Base-by-base conservation (phyloP, 306 rosid species). In the Pyrus communis region DNA sequence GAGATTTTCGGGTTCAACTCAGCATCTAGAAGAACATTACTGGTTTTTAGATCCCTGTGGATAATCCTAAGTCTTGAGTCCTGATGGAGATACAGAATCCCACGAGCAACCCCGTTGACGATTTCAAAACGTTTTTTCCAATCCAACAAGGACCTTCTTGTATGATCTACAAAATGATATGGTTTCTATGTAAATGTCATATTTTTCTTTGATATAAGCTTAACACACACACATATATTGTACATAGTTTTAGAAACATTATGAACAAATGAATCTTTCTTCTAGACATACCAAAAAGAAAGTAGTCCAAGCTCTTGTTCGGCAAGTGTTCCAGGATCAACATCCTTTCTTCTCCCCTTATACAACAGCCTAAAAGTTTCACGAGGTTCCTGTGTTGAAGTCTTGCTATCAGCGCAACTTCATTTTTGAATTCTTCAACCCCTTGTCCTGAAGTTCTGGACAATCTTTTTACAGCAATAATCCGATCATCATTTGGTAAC, bases 321-420 rank as follows among this genome's bases (percentile, higher is more conserved):
- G 87, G 86, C 85, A 90, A 42, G 81, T 86, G 82, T 51, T 88
- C 95, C 27, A 86, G 85, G 28, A 90, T 77, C 66, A 90, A 49
- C 86, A 90, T 86, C 74, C 82, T 83, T 79, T 90, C 92, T 9
- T 79, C 84, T 58, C 85, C 75, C 22, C 75, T 67, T 74, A 86
- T 55, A 81, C 89, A 88, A 13, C 82, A 86, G 40, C 96, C 93
- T 22, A 90, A 73, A 43, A 90, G 82, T 75, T 82, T 90, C 35
- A 88, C 93, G 38, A 90, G 91, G 70, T 90, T 90, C n/a, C 90
- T 70, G 33, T 86, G 93, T 75, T 90, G 93, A 52, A 90, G 96
- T 77, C 82, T 85, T 14, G 88, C 82, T 58, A 90, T 88, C 70
- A 90, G 74, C 58, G 61, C 69, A 49, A 88, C 84, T 79, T 88